Conservation (phyloP, 2,329 filamentous ascomycete genomes). For the Colletotrichum kahawae region DNA sequence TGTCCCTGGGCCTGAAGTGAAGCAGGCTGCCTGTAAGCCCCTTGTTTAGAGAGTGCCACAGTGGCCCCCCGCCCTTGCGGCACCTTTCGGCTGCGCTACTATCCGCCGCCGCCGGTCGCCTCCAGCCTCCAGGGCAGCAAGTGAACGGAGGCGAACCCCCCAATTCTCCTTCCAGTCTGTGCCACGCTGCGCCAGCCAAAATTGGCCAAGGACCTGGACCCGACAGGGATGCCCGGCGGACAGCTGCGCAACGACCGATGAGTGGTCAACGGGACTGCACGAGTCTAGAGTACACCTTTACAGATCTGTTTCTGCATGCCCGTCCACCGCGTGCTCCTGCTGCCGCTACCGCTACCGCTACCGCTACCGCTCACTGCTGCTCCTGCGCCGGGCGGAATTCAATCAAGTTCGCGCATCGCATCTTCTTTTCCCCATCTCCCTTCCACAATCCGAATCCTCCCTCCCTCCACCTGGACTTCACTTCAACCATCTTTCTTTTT, state of each 20-base stretch:
- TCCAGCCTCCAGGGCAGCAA: not conserved
- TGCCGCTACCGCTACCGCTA: not conserved
- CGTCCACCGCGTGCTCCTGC: not conserved
- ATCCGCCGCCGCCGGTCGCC: slow-evolving; percentile 10
- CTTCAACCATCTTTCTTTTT: not conserved
- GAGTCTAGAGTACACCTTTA: slow-evolving; percentile 1
- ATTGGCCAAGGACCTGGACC: not conserved
- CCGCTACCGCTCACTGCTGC: not conserved
- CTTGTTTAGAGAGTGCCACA: slow-evolving; percentile 14
- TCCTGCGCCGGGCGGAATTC: not conserved
- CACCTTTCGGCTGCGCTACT: slow-evolving; percentile 17
- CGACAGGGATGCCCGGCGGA: not conserved
- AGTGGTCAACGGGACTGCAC: not conserved
- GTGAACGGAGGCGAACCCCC: not conserved
- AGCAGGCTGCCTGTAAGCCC: not conserved
- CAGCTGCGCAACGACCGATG: not conserved
- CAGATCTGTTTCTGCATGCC: not conserved
- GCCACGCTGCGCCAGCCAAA: slow-evolving; percentile 10
- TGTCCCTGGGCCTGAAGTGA: not conserved
- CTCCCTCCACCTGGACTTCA: not conserved
- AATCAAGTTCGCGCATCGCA: not conserved
- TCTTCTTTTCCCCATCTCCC: not conserved
- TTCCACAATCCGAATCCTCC: not conserved
- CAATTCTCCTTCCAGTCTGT: slow-evolving; percentile 5
- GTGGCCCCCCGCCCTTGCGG: not conserved